Evolutionary conservation across 2,329 filamentous ascomycete genomes (phyloP), one percentile per base, ranked within the genome.

Genomic region (Neofusicoccum laricinum): DNA sequence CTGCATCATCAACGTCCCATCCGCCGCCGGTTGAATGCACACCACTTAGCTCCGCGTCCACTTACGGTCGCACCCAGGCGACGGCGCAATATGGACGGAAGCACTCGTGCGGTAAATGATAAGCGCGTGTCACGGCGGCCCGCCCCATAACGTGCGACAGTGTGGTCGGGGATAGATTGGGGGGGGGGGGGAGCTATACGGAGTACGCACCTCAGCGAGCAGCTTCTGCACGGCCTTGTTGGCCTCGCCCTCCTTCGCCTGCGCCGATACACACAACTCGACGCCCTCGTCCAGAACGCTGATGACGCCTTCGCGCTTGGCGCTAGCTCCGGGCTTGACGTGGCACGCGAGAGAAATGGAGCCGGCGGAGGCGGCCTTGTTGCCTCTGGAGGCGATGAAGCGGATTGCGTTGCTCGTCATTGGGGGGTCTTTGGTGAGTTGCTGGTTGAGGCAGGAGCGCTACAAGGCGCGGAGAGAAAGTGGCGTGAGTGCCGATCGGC

Each of bases 171-270:
- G n/a, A 45, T 34, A 41, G 38, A 57, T 50, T 30, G 32, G 34
- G 1, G 4, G 25, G 25, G 7, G 7, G 25, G 36, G 6, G 7
- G 36, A 45, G 50, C n/a, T n/a, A n/a, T n/a, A n/a, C 67, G 30
- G 25, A 11, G 30, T 7, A 45, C 76, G 67, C 69, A 87, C 86
- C 71, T 86, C 78, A 67, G 88, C 88, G 63, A 92, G 77, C 4
- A 91, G 76, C 41, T 83, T 79, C 55, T 86, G 77, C 2, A 90
- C 86, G 4, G 89, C 88, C 71, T 84, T 85, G 71, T 92, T 92
- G 4, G 89, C 86, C 71, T 90, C 87, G 14, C 88, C 88, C 14
- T 91, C 87, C 66, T 83, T 82, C 11, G 89, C 82, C 67, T 84
- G 87, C 0, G 88, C 88, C 0, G 88, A 77, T 2, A 91, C 88